Conservation (phyloP, 2,329 filamentous ascomycete species). For the Hyphodiscus sp. region DNA sequence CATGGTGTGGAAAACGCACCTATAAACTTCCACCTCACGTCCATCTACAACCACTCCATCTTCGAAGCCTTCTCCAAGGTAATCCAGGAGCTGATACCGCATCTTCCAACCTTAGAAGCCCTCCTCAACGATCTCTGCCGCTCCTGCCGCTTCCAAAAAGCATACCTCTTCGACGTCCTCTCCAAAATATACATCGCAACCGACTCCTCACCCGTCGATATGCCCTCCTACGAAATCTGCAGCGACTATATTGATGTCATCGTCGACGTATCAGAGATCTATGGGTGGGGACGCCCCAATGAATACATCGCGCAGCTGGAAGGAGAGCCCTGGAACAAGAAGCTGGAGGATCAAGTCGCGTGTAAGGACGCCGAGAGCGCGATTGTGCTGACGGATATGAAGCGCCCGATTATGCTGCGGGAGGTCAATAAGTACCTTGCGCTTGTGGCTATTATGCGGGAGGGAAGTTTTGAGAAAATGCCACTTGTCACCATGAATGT, state of each 20-base stretch:
- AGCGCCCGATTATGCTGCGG: slow-evolving; percentile 57
- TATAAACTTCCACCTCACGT: slow-evolving; percentile 92
- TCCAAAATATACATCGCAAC: slow-evolving; percentile 99
- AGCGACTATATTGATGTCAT: slow-evolving; percentile 98
- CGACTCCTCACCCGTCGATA: slow-evolving; percentile 86
- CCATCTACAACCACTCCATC: slow-evolving; percentile 97
- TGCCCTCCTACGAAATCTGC: slow-evolving; percentile 96
- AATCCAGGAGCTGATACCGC: slow-evolving; percentile 93
- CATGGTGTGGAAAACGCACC: slow-evolving; percentile 89
- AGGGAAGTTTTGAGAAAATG: slow-evolving; percentile 78
- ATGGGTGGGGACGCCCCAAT: slow-evolving; percentile 64
- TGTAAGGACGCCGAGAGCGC: slow-evolving; percentile 61
- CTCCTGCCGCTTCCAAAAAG: slow-evolving; percentile 93
- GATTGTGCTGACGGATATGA: slow-evolving; percentile 57
- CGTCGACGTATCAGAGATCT: slow-evolving; percentile 93
- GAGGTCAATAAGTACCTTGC: slow-evolving; percentile 71
- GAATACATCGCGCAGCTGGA: slow-evolving; percentile 51
- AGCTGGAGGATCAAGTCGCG: slow-evolving; percentile 58
- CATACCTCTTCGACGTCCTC: slow-evolving; percentile 94
- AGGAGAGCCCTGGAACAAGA: slow-evolving; percentile 53
- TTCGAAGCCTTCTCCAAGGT: slow-evolving; percentile 98
- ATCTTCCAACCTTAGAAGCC: slow-evolving; percentile 85
- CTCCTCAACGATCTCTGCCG: slow-evolving; percentile 91
- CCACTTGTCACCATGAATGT: slow-evolving; percentile 83
- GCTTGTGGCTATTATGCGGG: slow-evolving; percentile 80